Evolutionary conservation across 1,284 basidiomycete species (phyloP).

Genomic region (Volvariella volvacea): DNA sequence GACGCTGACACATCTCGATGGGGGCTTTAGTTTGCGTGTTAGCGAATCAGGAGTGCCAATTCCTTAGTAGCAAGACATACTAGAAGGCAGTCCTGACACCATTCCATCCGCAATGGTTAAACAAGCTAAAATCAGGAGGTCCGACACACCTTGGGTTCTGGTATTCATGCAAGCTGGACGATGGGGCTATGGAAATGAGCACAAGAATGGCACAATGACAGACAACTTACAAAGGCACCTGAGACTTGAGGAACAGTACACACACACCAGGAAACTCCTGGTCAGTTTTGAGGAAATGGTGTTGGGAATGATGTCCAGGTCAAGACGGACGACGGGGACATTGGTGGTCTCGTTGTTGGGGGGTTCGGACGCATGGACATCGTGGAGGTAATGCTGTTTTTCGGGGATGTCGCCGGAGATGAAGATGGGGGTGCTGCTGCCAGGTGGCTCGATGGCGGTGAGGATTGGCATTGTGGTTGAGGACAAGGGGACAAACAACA

Average conservation of each 20-base stretch:
- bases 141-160: conserved; percentile 27
- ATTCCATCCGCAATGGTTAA: no score
- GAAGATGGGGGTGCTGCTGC: no score
- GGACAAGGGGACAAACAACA: no score
- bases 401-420: no score
- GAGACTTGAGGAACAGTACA: conserved; percentile 68
- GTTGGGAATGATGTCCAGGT: conserved; percentile 43
- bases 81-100: no score
- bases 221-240: conserved; percentile 63
- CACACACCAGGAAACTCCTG: conserved; percentile 52
- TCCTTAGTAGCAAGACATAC: no score
- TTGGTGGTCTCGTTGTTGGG: neutral
- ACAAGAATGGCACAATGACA: neutral
- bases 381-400: no score
- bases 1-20: no score
- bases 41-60: no score
- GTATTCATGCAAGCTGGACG: conserved; percentile 49
- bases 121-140: neutral
- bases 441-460: no score
- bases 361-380: neutral
- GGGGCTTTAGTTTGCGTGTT: no score
- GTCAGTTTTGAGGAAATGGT: conserved; percentile 56
- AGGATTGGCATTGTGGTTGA: no score
- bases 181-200: conserved; percentile 42
- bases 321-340: conserved; percentile 37